Conservation (phyloP, 1,284 basidiomycete genomes). For the Sanghuangporus baumii region DNA sequence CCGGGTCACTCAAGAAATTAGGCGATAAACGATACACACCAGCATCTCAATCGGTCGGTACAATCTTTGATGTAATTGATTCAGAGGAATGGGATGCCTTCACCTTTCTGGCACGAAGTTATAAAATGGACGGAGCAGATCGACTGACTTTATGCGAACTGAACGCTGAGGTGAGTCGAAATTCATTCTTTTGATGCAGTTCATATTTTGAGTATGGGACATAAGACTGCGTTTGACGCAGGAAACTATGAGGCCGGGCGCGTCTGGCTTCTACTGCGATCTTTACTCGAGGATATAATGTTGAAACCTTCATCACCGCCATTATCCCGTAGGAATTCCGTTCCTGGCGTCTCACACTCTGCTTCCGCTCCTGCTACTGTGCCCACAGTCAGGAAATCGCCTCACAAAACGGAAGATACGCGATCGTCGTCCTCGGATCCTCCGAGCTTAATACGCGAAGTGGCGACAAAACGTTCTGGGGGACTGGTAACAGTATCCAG, state of each 20-base stretch:
- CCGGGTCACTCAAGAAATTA: conserved; percentile 38
- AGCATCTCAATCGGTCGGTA: conserved; percentile 50
- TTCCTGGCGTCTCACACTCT: conserved; percentile 33
- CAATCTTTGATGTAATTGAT: conserved; percentile 26
- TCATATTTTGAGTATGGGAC: background rate
- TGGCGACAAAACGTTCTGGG: background rate
- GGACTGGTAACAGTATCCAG: background rate
- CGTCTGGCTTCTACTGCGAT: conserved; percentile 62
- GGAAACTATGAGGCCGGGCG: conserved; percentile 60
- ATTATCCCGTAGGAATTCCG: conserved; percentile 23
- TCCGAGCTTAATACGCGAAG: background rate
- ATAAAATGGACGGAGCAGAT: conserved; percentile 54
- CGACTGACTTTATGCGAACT: conserved; percentile 44
- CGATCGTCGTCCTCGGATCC: conserved; percentile 19
- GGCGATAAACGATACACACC: conserved; percentile 47
- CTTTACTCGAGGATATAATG: conserved; percentile 48
- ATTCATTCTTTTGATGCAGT: background rate
- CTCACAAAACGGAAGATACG: conserved; percentile 11
- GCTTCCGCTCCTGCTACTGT: conserved; percentile 39
- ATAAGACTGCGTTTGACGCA: conserved; percentile 55
- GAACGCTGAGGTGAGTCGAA: conserved; percentile 50
- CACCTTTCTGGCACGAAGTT: conserved; percentile 58
- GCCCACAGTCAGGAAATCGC: conserved; percentile 23
- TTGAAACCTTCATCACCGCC: conserved; percentile 26
- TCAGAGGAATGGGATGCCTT: conserved; percentile 47